Evolutionary conservation across 805 yeast genomes (phyloP).

Genomic region (Hemisphaericaspora nanyangensis): DNA sequence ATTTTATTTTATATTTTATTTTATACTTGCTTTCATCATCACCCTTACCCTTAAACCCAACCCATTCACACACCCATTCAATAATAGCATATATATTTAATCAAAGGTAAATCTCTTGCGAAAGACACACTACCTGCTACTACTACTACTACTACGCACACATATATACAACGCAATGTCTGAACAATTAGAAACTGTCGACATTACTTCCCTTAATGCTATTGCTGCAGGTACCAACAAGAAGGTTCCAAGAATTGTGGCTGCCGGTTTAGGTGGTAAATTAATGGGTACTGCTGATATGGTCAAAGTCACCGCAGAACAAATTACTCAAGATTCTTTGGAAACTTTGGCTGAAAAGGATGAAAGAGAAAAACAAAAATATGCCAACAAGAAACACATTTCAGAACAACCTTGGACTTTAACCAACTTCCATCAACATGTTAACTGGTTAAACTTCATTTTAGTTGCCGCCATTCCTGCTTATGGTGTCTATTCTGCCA

Average conservation of each 20-base stretch:
- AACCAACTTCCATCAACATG: constrained; percentile 66
- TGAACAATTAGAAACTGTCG: constrained; percentile 35
- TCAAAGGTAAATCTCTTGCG: too few relatives aligned
- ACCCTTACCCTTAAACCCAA: too few relatives aligned
- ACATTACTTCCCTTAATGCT: constrained; percentile 67
- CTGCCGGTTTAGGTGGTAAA: constrained; percentile 70
- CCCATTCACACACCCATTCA: too few relatives aligned
- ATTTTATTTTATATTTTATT: too few relatives aligned
- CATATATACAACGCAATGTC: too few relatives aligned
- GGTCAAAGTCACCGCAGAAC: constrained; percentile 65
- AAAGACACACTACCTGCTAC: too few relatives aligned
- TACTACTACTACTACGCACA: too few relatives aligned
- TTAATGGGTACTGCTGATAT: constrained; percentile 79
- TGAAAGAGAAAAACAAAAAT: constrained; percentile 36
- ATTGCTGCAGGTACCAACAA: constrained; percentile 81
- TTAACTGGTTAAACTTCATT: constrained; percentile 73
- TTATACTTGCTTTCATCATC: too few relatives aligned
- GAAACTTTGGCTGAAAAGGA: constrained; percentile 38
- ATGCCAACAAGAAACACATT: constrained; percentile 49
- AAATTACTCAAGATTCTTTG: constrained; percentile 50
- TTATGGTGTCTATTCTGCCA: constrained; percentile 46
- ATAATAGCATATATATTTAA: too few relatives aligned
- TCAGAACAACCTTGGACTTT: constrained; percentile 78
- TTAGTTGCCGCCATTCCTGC: constrained; percentile 62
- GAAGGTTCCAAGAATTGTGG: constrained; percentile 66